phyloP scores from a whole-genome alignment of 768 basidiomycete genomes.

The Rhizopogon salebrosus region DNA sequence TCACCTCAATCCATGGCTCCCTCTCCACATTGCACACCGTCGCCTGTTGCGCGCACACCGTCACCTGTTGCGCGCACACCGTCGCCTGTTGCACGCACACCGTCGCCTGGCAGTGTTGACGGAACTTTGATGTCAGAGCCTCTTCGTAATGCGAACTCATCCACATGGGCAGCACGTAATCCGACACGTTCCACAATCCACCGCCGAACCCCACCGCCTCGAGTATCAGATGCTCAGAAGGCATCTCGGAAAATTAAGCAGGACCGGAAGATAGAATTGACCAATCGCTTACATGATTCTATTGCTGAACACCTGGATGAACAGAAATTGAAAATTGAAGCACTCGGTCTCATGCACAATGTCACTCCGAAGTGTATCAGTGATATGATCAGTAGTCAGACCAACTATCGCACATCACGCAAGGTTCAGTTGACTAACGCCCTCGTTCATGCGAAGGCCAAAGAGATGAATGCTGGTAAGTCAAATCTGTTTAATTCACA shows the following conservation, averaged over 20 bases:
- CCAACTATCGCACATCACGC: too few species aligned
- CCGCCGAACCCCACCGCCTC: too few species aligned
- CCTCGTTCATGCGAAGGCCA: background rate
- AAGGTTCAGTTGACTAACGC: background rate
- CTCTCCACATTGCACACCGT: too few species aligned
- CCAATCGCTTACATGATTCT: background rate
- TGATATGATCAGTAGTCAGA: too few species aligned
- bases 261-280: background rate
- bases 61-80: too few species aligned
- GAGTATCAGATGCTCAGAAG: too few species aligned
- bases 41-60: too few species aligned
- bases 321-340: background rate
- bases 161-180: background rate
- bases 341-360: background rate
- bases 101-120: too few species aligned
- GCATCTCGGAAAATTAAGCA: background rate
- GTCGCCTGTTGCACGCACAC: too few species aligned
- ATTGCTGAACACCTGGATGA: background rate
- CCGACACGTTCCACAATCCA: too few species aligned
- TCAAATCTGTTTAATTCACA: background rate
- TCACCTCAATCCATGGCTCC: too few species aligned
- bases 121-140: too few species aligned
- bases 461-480: background rate
- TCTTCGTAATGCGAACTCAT: background rate
- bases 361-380: background rate